Evolutionary conservation across 768 basidiomycete genomes (phyloP).

Genomic region (Lactarius quietus): DNA sequence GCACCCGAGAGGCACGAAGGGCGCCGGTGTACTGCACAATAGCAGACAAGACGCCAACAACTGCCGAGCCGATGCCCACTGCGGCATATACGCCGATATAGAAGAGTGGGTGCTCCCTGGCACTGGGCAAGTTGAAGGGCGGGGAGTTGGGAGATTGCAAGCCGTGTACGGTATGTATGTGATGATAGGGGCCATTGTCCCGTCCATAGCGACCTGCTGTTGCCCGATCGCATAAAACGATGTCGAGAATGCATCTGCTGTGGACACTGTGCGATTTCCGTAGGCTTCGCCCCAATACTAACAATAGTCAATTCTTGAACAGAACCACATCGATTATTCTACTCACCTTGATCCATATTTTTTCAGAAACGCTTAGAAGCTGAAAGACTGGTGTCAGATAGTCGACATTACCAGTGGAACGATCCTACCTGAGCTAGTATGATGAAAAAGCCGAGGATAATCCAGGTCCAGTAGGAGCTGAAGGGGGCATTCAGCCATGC

Average conservation of each 20-base stretch:
- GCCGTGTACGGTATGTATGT: slow-evolving; percentile 22
- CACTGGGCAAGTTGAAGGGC: slow-evolving; percentile 40
- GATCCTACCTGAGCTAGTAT: slow-evolving; percentile 36
- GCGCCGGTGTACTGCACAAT: slow-evolving; percentile 62
- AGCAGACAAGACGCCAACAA: slow-evolving; percentile 45
- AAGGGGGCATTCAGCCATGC: neutral
- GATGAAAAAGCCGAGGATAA: slow-evolving; percentile 47
- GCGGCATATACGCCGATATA: slow-evolving; percentile 65
- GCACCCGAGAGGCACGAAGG: slow-evolving; percentile 35
- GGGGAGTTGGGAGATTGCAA: slow-evolving; percentile 8
- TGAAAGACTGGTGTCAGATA: slow-evolving; percentile 27
- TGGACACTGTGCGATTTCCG: slow-evolving; percentile 24
- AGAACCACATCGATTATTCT: neutral
- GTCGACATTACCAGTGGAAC: neutral
- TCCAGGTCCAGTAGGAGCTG: slow-evolving; percentile 70
- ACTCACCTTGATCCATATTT: slow-evolving; percentile 70
- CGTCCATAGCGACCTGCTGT: slow-evolving; percentile 28
- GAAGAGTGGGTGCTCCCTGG: slow-evolving; percentile 60
- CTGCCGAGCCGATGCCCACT: slow-evolving; percentile 50
- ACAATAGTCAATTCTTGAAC: neutral
- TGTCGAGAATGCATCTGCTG: slow-evolving; percentile 23
- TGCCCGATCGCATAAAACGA: slow-evolving; percentile 30
- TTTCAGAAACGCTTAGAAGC: slow-evolving; percentile 53
- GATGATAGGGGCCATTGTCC: slow-evolving; percentile 29
- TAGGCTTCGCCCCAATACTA: slow-evolving; percentile 64